phyloP scores from a whole-genome alignment of 352 stramenopile species.

The Phytophthora uliginosa region DNA sequence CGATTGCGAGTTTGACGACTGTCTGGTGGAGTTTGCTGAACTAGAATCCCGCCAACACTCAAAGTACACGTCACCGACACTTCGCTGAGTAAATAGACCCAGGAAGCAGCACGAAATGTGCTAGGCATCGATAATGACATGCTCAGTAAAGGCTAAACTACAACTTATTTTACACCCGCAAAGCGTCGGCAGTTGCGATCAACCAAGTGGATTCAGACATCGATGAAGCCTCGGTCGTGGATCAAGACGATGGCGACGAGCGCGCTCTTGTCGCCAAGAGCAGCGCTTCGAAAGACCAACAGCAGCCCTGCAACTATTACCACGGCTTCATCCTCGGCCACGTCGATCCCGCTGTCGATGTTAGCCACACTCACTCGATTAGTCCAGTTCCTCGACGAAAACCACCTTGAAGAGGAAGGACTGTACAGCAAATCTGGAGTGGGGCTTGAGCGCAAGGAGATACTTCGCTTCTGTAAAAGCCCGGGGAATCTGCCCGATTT shows the following conservation, averaged over 20 bases:
- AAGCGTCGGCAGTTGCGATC: constrained; percentile 34
- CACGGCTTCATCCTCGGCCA: not conserved
- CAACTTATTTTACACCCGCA: constrained; percentile 11
- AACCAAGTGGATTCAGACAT: not conserved
- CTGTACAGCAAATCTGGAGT: constrained; percentile 55
- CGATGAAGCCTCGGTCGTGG: constrained; percentile 40
- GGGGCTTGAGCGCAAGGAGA: constrained; percentile 29
- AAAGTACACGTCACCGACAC: constrained; percentile 11
- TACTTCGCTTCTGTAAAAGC: constrained; percentile 30
- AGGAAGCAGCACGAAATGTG: not conserved
- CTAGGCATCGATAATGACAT: not conserved
- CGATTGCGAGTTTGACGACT: constrained; percentile 63
- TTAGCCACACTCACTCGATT: constrained; percentile 46
- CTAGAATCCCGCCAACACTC: not conserved
- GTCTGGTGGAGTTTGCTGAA: constrained; percentile 35
- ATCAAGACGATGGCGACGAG: constrained; percentile 34
- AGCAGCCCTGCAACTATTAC: constrained; percentile 4
- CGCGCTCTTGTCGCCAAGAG: constrained; percentile 30
- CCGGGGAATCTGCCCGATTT: constrained; percentile 44
- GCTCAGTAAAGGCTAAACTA: constrained; percentile 4
- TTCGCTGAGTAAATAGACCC: not conserved
- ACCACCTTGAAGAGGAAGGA: constrained; percentile 55
- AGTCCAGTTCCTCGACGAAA: constrained; percentile 58
- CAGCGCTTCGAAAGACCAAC: constrained; percentile 27
- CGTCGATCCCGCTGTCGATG: constrained; percentile 43